These are phyloP conservation scores for Fraxinus latifolia DNA, from an alignment of 305 asterid species.

Conservation along the genomic window DNA sequence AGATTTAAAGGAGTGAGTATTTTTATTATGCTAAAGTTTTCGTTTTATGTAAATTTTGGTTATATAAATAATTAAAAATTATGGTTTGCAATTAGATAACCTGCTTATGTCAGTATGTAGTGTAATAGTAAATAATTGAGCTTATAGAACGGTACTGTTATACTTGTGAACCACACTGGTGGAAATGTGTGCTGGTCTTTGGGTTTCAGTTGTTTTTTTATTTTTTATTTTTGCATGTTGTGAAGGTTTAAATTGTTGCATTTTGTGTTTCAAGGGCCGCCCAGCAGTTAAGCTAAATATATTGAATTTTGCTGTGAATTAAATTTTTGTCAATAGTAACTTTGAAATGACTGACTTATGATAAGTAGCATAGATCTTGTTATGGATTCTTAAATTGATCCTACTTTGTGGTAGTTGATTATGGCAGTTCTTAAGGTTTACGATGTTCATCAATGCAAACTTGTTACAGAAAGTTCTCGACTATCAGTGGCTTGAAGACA, in stretches of 20 bases:
- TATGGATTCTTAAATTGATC: background rate
- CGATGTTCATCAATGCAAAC: slow-evolving; percentile 6
- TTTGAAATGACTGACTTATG: background rate
- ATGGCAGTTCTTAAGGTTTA: background rate
- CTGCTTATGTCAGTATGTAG: background rate
- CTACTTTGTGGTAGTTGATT: background rate
- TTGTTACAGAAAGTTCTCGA: slow-evolving; percentile 56
- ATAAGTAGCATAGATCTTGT: background rate
- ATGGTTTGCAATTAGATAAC: background rate
- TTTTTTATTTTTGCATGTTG: background rate
- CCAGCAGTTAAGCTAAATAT: background rate
- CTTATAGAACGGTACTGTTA: background rate
- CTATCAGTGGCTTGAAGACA: slow-evolving; percentile 87
- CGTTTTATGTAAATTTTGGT: background rate
- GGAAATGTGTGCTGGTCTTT: background rate
- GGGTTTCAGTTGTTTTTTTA: background rate
- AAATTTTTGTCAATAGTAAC: background rate
- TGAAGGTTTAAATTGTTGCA: background rate
- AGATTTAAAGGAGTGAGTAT: slow-evolving; percentile 61
- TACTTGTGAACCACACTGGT: background rate
- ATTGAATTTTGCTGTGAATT: background rate
- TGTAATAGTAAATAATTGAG: background rate
- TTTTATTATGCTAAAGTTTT: background rate
- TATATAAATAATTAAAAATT: background rate
- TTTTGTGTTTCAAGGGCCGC: background rate